Evolutionary conservation across 169 alveolate genomes (phyloP).

Genomic region (Amoebophrya sp.): DNA sequence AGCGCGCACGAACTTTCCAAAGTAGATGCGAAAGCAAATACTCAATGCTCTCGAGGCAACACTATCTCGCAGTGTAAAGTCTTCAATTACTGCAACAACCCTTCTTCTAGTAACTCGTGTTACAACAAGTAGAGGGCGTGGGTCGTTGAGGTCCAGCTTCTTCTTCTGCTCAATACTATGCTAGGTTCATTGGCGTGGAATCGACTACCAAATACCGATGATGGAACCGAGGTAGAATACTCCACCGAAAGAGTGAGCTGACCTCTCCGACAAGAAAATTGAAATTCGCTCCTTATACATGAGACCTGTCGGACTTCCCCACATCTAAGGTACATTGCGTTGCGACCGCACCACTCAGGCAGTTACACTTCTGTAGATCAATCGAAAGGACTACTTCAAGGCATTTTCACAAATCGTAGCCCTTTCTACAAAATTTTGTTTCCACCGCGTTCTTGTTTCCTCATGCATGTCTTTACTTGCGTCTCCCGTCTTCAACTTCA

Average conservation of each 20-base stretch:
- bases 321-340: not conserved
- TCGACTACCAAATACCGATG: not conserved
- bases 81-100: not conserved
- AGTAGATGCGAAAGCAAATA: no score
- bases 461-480: no score
- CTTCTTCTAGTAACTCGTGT: not conserved
- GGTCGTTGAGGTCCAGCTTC: not conserved
- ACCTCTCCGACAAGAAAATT: not conserved
- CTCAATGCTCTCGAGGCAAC: no score
- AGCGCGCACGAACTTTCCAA: no score
- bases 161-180: not conserved
- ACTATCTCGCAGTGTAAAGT: not conserved
- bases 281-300: not conserved
- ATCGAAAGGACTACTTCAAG: not conserved
- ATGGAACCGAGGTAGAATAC: not conserved
- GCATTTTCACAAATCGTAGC: no score
- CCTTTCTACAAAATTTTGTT: no score
- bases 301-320: not conserved
- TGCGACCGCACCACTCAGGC: not conserved
- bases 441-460: no score
- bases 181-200: not conserved
- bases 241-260: not conserved
- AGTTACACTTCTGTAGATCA: not conserved
- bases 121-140: not conserved
- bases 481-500: no score